phyloP scores from a whole-genome alignment of 2,329 filamentous ascomycete genomes.

The Chrysoporthe cubensis region DNA sequence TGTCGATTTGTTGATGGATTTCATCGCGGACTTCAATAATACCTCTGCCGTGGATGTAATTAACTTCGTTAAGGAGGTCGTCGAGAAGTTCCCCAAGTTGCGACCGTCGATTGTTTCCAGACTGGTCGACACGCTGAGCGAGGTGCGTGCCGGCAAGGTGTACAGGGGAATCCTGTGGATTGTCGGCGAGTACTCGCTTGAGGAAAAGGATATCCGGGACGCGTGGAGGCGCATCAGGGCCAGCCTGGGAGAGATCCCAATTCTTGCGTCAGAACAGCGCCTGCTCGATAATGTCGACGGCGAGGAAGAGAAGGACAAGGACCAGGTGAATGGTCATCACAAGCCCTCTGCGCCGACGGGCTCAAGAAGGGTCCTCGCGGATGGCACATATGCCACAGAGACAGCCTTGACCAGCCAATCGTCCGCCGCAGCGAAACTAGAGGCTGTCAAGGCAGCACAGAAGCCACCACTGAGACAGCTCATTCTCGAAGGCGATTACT shows the following conservation, averaged over 20 bases:
- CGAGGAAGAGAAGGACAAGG: slow-evolving; percentile 59
- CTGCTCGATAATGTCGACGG: slow-evolving; percentile 84
- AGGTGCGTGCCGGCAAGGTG: slow-evolving; percentile 95
- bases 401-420: slow-evolving; percentile 94
- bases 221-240: slow-evolving; percentile 96
- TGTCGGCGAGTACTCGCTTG: slow-evolving; percentile 93
- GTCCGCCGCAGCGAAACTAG: slow-evolving; percentile 84
- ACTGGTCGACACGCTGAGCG: slow-evolving; percentile 85
- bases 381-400: slow-evolving; percentile 97
- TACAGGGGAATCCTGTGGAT: slow-evolving; percentile 98
- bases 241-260: slow-evolving; percentile 94
- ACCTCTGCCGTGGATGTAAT: slow-evolving; percentile 96
- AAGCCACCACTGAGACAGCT: slow-evolving; percentile 94
- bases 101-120: slow-evolving; percentile 85
- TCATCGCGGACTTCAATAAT: slow-evolving; percentile 98
- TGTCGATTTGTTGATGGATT: slow-evolving; percentile 97
- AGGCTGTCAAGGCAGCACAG: slow-evolving; percentile 95
- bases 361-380: slow-evolving; percentile 88
- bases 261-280: slow-evolving; percentile 91
- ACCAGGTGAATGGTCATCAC: slow-evolving; percentile 78
- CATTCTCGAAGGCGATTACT: slow-evolving; percentile 97
- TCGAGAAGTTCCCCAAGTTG: slow-evolving; percentile 94
- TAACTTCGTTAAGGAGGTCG: slow-evolving; percentile 97
- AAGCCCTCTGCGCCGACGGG: slow-evolving; percentile 78
- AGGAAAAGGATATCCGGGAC: slow-evolving; percentile 91